Percentiles rank a stretch among this genome's conserved stretches.
Conservation (phyloP, 2,329 filamentous ascomycete genomes). For the Arachnopeziza araneosa region DNA sequence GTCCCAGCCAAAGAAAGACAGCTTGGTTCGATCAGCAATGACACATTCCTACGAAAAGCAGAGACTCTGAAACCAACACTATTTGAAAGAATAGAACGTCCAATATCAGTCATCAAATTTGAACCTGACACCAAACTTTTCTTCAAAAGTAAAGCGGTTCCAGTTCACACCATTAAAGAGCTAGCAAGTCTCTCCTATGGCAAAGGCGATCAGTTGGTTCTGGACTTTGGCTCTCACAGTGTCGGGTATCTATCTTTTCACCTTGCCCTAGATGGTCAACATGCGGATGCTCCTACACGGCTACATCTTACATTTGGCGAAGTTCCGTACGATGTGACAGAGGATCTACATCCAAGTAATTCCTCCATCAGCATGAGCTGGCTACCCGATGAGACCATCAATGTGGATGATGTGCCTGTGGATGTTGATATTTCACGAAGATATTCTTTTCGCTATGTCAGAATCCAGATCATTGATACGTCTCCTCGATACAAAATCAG, state of each 20-base stretch:
- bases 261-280: constrained; percentile 25
- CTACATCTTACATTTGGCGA: constrained; percentile 34
- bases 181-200: constrained; percentile 19
- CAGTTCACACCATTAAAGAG: constrained; percentile 8
- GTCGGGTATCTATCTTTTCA: constrained; percentile 31
- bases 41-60: constrained; percentile 9
- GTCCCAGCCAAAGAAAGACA: constrained; percentile 14
- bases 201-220: constrained; percentile 28
- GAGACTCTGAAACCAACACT: constrained; percentile 11
- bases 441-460: constrained; percentile 33
- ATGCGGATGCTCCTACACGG: constrained; percentile 34
- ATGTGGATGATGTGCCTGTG: constrained; percentile 32
- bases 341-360: constrained; percentile 30
- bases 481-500: constrained; percentile 32
- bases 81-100: constrained; percentile 13
- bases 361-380: constrained; percentile 36
- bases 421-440: constrained; percentile 28
- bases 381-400: constrained; percentile 35
- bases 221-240: constrained; percentile 32
- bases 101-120: constrained; percentile 21
- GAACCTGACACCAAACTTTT: constrained; percentile 16
- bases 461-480: constrained; percentile 32
- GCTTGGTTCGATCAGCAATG: constrained; percentile 9
- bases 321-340: constrained; percentile 33
- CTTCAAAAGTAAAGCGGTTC: constrained; percentile 19